phyloP scores from a whole-genome alignment of 805 yeast species.

The Starmerella sirachaensis region DNA sequence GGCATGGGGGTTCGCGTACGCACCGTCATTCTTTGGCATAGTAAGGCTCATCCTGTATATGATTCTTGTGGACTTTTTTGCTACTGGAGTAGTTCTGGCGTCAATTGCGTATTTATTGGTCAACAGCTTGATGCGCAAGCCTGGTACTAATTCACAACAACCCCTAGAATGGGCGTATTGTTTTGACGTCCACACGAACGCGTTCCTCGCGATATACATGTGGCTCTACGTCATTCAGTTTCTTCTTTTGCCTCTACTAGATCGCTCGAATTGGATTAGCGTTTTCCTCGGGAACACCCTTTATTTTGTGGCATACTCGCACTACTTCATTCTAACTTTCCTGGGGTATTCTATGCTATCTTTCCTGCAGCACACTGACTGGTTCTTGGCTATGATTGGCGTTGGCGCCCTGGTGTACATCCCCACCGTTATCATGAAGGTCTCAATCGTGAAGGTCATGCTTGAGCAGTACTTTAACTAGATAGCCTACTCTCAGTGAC shows the following conservation, averaged over 20 bases:
- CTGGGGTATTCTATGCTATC: slow-evolving; percentile 78
- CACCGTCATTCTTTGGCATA: slow-evolving; percentile 50
- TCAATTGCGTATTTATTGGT: slow-evolving; percentile 64
- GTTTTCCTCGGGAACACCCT: slow-evolving; percentile 64
- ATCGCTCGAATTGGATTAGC: slow-evolving; percentile 53
- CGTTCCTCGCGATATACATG: slow-evolving; percentile 74
- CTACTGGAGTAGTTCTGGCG: slow-evolving; percentile 56
- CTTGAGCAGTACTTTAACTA: slow-evolving; percentile 33
- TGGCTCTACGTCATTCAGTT: slow-evolving; percentile 63
- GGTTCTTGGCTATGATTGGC: slow-evolving; percentile 53
- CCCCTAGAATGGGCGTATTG: slow-evolving; percentile 83
- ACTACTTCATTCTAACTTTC: slow-evolving; percentile 70
- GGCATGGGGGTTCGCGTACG: slow-evolving; percentile 82
- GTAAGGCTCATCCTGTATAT: slow-evolving; percentile 60
- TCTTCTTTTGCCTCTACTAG: slow-evolving; percentile 52
- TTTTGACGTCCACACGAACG: slow-evolving; percentile 86
- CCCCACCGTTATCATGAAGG: slow-evolving; percentile 48
- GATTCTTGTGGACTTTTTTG: slow-evolving; percentile 73
- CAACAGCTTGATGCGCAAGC: slow-evolving; percentile 40
- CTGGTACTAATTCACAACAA: slow-evolving; percentile 2
- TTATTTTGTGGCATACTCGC: slow-evolving; percentile 60
- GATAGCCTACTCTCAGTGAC: too few relatives aligned
- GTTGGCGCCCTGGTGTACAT: slow-evolving; percentile 43
- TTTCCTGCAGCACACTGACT: slow-evolving; percentile 51
- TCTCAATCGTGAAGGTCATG: slow-evolving; percentile 63